Percentiles rank a stretch among this genome's conserved stretches.
Conservation (phyloP, 768 basidiomycete species). For the Hypsizygus marmoreus region DNA sequence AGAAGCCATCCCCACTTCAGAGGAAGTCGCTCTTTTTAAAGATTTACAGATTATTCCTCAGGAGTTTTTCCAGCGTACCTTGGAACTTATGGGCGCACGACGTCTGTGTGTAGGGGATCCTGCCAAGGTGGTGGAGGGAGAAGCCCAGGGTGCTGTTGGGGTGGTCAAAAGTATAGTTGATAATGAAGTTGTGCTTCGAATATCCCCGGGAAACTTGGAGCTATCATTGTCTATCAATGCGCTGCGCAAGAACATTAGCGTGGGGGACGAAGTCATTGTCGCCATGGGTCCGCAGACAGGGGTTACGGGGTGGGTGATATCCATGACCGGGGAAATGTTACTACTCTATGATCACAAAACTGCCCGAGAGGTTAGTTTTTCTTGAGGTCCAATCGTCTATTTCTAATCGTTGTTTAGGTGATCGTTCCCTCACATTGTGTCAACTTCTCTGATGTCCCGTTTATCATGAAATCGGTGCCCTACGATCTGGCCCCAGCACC, state of each 20-base stretch:
- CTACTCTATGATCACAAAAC: not conserved
- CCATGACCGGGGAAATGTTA: not conserved
- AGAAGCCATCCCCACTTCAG: not conserved
- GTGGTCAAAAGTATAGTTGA: not conserved
- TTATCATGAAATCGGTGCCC: no score
- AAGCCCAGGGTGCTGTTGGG: constrained; percentile 2
- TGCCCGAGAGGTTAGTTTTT: not conserved
- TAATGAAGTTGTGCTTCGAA: not conserved
- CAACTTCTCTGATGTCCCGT: not conserved
- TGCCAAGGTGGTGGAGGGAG: not conserved
- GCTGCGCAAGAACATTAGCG: not conserved
- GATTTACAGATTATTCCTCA: not conserved
- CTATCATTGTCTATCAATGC: not conserved
- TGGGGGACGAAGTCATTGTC: constrained; percentile 1
- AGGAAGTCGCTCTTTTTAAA: not conserved
- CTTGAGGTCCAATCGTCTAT: not conserved
- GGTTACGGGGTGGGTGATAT: constrained; percentile 1
- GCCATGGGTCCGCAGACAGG: not conserved
- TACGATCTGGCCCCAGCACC: not conserved
- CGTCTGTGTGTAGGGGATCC: not conserved
- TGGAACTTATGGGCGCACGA: not conserved
- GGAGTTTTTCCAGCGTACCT: not conserved
- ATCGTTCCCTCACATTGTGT: not conserved
- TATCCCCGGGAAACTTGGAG: not conserved
- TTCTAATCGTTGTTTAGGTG: not conserved